A percentile compares a stretch with the other conserved stretches of the same genome.
These are phyloP conservation scores for Cardiospermum halicacabum DNA, from an alignment of 345 rosid species.

Conservation along the genomic window DNA sequence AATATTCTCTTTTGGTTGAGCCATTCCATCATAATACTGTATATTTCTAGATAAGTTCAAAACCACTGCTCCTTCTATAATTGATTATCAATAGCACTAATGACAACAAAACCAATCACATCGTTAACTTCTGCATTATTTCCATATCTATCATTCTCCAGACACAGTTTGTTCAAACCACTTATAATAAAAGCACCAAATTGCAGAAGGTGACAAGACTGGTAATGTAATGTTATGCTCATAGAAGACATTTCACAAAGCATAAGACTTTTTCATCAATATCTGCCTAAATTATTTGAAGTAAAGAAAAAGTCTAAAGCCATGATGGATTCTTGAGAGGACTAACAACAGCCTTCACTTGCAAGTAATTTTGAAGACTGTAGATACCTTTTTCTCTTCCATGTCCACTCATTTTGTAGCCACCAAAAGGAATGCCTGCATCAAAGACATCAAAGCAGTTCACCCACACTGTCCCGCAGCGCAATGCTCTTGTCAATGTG, in stretches of 20 bases:
- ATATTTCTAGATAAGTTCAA: too few species aligned
- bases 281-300: slow-evolving; percentile 7
- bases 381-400: slow-evolving; percentile 92
- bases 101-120: too few species aligned
- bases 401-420: slow-evolving; percentile 87
- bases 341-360: slow-evolving; percentile 88
- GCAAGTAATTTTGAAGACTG: slow-evolving; percentile 74
- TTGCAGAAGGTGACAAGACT: too few species aligned
- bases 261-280: slow-evolving; percentile 1
- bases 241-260: not conserved
- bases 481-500: slow-evolving; percentile 58
- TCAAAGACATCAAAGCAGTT: slow-evolving; percentile 79
- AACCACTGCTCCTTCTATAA: too few species aligned
- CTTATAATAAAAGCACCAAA: too few species aligned
- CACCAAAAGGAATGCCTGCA: slow-evolving; percentile 86
- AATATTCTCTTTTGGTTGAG: too few species aligned
- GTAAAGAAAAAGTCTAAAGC: slow-evolving; percentile 35
- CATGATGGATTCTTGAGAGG: slow-evolving; percentile 82
- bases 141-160: too few species aligned
- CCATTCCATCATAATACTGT: too few species aligned
- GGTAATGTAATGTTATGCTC: too few species aligned
- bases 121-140: too few species aligned
- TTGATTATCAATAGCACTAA: too few species aligned
- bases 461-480: slow-evolving; percentile 73
- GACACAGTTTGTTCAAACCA: too few species aligned